phyloP scores from a whole-genome alignment of 1,139 yeast species.

The Waltiozyma sp. region DNA sequence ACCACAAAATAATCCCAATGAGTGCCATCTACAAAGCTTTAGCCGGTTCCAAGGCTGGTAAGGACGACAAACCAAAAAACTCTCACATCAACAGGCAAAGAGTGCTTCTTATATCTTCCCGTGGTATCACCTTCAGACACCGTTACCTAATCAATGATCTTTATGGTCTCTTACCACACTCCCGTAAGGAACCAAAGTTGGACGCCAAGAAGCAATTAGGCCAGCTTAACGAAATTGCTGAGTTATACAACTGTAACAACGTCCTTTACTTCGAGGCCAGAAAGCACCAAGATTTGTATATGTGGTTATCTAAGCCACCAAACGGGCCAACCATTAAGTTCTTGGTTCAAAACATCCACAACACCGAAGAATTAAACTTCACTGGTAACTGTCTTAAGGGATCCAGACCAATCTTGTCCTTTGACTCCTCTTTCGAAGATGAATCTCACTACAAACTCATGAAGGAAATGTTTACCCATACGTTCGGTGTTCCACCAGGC shows the following conservation, averaged over 20 bases:
- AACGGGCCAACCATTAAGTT: slow-evolving; percentile 96
- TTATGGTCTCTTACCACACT: slow-evolving; percentile 75
- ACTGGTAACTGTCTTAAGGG: slow-evolving; percentile 96
- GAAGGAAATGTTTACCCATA: slow-evolving; percentile 77
- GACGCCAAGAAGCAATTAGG: slow-evolving; percentile 85
- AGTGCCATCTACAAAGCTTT: slow-evolving; percentile 35
- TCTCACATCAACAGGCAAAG: slow-evolving; percentile 67
- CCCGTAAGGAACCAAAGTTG: slow-evolving; percentile 91
- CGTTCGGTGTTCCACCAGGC: slow-evolving; percentile 92
- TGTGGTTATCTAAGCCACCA: slow-evolving; percentile 95
- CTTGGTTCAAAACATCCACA: slow-evolving; percentile 89
- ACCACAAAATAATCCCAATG: slow-evolving; percentile 20
- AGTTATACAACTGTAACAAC: slow-evolving; percentile 93
- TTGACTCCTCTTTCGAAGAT: slow-evolving; percentile 68
- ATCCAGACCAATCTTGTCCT: slow-evolving; percentile 88
- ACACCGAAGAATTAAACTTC: slow-evolving; percentile 90
- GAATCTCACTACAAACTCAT: slow-evolving; percentile 58
- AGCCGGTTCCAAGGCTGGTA: slow-evolving; percentile 20
- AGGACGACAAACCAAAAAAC: slow-evolving; percentile 29
- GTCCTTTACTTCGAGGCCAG: slow-evolving; percentile 90
- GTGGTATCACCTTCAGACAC: slow-evolving; percentile 92
- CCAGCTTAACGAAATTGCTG: slow-evolving; percentile 92
- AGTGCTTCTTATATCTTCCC: slow-evolving; percentile 77
- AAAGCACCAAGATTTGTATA: slow-evolving; percentile 88
- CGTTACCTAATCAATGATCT: slow-evolving; percentile 88